phyloP scores from a whole-genome alignment of 495 filamentous ascomycete genomes.

The Platismatia glauca region DNA sequence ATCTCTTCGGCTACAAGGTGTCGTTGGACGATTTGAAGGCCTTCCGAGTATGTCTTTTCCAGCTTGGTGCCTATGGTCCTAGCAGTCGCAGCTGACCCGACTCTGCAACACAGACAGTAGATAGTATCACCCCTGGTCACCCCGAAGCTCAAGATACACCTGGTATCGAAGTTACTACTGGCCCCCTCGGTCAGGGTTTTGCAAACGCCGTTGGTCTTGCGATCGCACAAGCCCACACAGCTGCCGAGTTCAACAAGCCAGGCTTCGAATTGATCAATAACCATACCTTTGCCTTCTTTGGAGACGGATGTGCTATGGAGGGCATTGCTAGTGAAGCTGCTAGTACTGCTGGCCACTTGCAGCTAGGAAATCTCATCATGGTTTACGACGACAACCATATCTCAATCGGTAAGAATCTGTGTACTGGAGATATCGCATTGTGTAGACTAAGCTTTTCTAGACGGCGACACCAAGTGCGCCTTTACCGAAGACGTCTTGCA shows the following conservation, averaged over 20 bases:
- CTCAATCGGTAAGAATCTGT: conserved; percentile 58
- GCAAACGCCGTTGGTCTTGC: conserved; percentile 93
- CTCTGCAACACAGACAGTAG: conserved; percentile 48
- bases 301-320: conserved; percentile 98
- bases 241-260: conserved; percentile 92
- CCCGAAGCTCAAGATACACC: conserved; percentile 95
- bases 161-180: conserved; percentile 95
- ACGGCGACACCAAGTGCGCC: conserved; percentile 87
- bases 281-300: conserved; percentile 94
- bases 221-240: conserved; percentile 86
- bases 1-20: conserved; percentile 86
- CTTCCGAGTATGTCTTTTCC: conserved; percentile 68
- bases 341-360: conserved; percentile 87
- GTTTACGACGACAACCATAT: conserved; percentile 99
- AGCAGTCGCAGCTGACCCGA: conserved; percentile 5
- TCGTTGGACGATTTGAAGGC: conserved; percentile 84
- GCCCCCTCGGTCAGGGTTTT: conserved; percentile 92
- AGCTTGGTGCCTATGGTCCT: not conserved
- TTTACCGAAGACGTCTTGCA: conserved; percentile 97
- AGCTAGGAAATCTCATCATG: conserved; percentile 93
- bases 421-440: not conserved
- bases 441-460: conserved; percentile 31
- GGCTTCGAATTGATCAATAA: conserved; percentile 87
- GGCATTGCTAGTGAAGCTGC: conserved; percentile 91
- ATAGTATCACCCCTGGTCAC: conserved; percentile 94